phyloP scores from a whole-genome alignment of 2,329 filamentous ascomycete species.

The Cryoendolithus antarcticus region DNA sequence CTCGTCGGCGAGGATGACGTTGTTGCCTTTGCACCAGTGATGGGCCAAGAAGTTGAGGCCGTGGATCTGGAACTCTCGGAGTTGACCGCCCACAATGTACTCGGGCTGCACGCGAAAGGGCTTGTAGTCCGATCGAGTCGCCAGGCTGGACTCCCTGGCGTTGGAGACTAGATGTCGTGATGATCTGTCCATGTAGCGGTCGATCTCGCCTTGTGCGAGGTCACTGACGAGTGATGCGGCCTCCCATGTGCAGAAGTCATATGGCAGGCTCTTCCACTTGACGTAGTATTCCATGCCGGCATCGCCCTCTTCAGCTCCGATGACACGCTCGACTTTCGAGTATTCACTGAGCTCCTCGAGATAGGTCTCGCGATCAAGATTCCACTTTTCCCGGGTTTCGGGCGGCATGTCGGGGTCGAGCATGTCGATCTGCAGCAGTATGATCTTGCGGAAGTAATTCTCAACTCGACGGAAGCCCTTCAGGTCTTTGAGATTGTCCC shows the following conservation, averaged over 20 bases:
- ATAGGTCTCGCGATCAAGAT: constrained; percentile 85
- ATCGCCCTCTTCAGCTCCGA: constrained; percentile 68
- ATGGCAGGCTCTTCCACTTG: constrained; percentile 79
- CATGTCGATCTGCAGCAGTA: constrained; percentile 68
- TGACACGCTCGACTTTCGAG: constrained; percentile 85
- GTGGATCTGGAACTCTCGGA: constrained; percentile 85
- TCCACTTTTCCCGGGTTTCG: constrained; percentile 85
- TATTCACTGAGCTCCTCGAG: constrained; percentile 81
- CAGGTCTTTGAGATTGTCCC: constrained; percentile 59
- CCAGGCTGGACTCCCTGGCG: constrained; percentile 59
- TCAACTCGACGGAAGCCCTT: constrained; percentile 82
- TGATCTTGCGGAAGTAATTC: constrained; percentile 81
- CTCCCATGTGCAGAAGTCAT: constrained; percentile 95
- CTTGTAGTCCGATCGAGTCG: constrained; percentile 61
- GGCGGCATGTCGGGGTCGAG: constrained; percentile 60
- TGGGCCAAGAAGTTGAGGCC: constrained; percentile 91
- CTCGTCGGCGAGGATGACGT: constrained; percentile 94
- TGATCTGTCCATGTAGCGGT: constrained; percentile 76
- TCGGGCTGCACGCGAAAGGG: constrained; percentile 67
- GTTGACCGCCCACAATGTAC: constrained; percentile 72
- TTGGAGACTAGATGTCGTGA: constrained; percentile 72
- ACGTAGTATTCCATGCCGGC: constrained; percentile 79
- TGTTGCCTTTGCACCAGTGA: constrained; percentile 89
- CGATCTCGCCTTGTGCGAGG: constrained; percentile 78
- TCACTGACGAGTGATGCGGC: constrained; percentile 58